Evolutionary conservation across 176 grass and related monocot species (phyloP).

Genomic region (Stipa capillata): DNA sequence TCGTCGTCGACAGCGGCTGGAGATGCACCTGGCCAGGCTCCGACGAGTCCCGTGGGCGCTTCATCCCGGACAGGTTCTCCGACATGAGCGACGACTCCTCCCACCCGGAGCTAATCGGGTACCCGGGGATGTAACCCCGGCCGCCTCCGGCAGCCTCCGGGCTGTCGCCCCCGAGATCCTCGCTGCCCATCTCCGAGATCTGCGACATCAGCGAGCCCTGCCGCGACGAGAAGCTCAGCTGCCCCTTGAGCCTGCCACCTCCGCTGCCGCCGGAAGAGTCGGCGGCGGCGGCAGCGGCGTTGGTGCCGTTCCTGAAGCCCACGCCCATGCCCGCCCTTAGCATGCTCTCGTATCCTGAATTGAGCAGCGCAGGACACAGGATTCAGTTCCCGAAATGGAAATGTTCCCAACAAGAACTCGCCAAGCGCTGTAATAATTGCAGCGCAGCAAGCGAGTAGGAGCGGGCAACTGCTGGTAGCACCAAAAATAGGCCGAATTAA

Average conservation of each 20-base stretch:
- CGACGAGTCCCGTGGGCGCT: slow-evolving; percentile 44
- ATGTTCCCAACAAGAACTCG: slow-evolving; percentile 21
- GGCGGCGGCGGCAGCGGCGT: background rate
- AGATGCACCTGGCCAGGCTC: slow-evolving; percentile 47
- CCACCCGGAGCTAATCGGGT: slow-evolving; percentile 60
- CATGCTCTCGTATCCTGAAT: slow-evolving; percentile 68
- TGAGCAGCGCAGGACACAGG: background rate
- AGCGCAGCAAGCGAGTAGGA: background rate
- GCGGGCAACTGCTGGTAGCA: background rate
- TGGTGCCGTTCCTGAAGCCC: slow-evolving; percentile 38
- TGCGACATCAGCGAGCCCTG: slow-evolving; percentile 95
- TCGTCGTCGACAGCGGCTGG: too few relatives aligned
- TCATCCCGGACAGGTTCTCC: slow-evolving; percentile 49
- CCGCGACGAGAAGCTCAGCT: slow-evolving; percentile 91
- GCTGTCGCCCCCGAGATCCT: slow-evolving; percentile 72
- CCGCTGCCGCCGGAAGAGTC: slow-evolving; percentile 8
- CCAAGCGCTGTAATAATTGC: slow-evolving; percentile 43
- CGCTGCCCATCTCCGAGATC: slow-evolving; percentile 91
- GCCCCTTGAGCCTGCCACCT: slow-evolving; percentile 61
- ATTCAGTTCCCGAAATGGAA: slow-evolving; percentile 52
- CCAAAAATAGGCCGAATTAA: slow-evolving; percentile 41
- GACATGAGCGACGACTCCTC: slow-evolving; percentile 63
- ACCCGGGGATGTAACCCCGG: slow-evolving; percentile 51
- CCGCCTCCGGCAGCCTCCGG: slow-evolving; percentile 40
- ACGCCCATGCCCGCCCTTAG: slow-evolving; percentile 51